Base-by-base conservation (phyloP, 2,329 filamentous ascomycete genomes). In the Calonectria pauciramosa region DNA sequence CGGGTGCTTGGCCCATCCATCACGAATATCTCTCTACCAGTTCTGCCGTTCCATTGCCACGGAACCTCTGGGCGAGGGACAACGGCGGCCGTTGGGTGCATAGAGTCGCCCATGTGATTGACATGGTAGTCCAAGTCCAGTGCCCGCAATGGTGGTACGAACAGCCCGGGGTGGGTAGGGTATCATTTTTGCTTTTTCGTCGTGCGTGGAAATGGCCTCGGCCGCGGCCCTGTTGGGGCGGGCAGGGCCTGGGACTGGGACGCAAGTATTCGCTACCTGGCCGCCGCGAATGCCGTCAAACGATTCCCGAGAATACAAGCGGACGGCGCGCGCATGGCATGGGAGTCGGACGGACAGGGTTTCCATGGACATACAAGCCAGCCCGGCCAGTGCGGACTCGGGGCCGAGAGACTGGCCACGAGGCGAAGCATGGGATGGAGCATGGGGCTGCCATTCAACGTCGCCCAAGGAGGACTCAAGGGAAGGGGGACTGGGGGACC, bases 71-170 rank as follows among this genome's bases (percentile, higher is more conserved):
- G 16, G 52, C 23, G 59, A 60, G 54, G 63, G 68, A 74, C 44
- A 65, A 68, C 67, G 52, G 54, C 44, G 54, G 54, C 56, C 56
- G 56, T 63, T 78, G 75, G 72, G 76, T 73, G 75, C 65, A 80
- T 80, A 13, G 56, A 77, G 78, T 76, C 68, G 79, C 28, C 74
- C 79, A 80, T 80, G 79, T 80, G 79, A 80, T 76, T 80, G 70
- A 80, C 72, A 77, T 80, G 79, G 76, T 71, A 75, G 34, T 63
- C 34, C 34, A 10, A 63, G 73, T 65, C 71, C 75, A 78, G 76
- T 75, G 76, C 73, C 51, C 73, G 71, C 71, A 74, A 77, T 79
- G 77, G 78, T 78, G 75, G 75, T 78, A 81, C 77, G 65, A 78
- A 76, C 72, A 78, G 76, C 72, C 72, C 63, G 78, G 79, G 77